Base-by-base conservation (phyloP, 345 rosid genomes). In the Cardamine occulta region DNA sequence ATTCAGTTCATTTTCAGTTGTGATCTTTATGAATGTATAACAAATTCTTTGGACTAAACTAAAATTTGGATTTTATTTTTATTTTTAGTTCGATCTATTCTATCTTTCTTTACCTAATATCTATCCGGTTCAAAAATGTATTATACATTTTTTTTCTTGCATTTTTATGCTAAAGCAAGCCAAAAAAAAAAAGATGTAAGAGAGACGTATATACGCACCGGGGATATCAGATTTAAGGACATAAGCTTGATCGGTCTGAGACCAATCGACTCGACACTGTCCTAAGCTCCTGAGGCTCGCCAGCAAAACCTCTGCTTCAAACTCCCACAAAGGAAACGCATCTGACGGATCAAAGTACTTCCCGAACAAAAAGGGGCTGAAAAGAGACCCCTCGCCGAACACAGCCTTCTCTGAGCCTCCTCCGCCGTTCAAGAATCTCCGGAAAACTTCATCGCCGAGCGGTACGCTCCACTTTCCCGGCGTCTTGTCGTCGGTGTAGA, bases 241-340 rank as follows among this genome's bases (percentile, higher is more conserved):
- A 82, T 86, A 89, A 70, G 86, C 91, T n/a, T 82, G 87, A 51
- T 86, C 96, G 8, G 87, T 85, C 80, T 88, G 91, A 49, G 76
- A 81, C 96, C 98, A 93, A 74, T 91, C 96, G 8, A 89, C 88
- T 21, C 48, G 70, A 59, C 81, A 85, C 82, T 86, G 86, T 77
- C 91, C 86, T 8, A 82, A 73, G 75, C 80, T 89, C 75, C 87
- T 83, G 31, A 89, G 87, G 78, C 76, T 77, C 21, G 80, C 76
- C 10, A 88, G 66, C 76, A 93, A 69, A 57, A 83, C 73, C 18
- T 87, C 88, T 0, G 97, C 84, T 34, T 91, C 91, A 49, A 89
- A 86, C 17, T 93, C 98, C 98, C 98, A 91, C 5, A 93, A 68
- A 0, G 96, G 94, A 84, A 93, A 93, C 2, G 98, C 98, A 75